Conservation (phyloP, 306 rosid genomes). For the Vigna trinervia region DNA sequence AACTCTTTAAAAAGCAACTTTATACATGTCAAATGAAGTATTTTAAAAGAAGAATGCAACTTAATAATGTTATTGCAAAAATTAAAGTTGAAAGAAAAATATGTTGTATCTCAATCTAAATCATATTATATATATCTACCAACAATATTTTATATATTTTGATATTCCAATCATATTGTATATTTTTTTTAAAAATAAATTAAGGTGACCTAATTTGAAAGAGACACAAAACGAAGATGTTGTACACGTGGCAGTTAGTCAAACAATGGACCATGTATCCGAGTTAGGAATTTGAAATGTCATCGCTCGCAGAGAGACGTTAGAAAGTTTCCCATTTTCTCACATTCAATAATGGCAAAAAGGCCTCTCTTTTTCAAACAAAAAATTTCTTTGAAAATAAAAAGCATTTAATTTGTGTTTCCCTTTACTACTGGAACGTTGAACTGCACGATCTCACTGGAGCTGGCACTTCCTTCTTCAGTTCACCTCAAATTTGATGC, state of each 20-base stretch:
- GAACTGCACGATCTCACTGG: slow-evolving; percentile 6
- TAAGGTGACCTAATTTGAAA: neutral
- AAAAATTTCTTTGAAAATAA: neutral
- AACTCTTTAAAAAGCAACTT: neutral
- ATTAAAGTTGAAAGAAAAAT: neutral
- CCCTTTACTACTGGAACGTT: slow-evolving; percentile 18
- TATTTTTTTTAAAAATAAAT: neutral
- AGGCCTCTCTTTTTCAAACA: neutral
- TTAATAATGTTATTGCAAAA: neutral
- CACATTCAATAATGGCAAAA: slow-evolving; percentile 27
- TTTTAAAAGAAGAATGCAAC: neutral
- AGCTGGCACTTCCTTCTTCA: slow-evolving; percentile 8
- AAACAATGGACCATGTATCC: slow-evolving; percentile 18
- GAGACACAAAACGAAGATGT: neutral
- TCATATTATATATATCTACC: neutral
- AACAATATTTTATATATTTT: too few relatives aligned
- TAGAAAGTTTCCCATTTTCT: slow-evolving; percentile 40
- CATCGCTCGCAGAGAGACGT: slow-evolving; percentile 65
- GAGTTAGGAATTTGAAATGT: slow-evolving; percentile 67
- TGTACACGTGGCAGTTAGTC: slow-evolving; percentile 32
- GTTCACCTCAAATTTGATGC: neutral
- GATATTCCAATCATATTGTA: neutral
- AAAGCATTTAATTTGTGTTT: slow-evolving; percentile 8
- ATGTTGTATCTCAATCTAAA: neutral
- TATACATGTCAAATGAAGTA: neutral